These are phyloP conservation scores for Erigeron canadensis DNA, from an alignment of 129 eudicot species.

Conservation along the genomic window DNA sequence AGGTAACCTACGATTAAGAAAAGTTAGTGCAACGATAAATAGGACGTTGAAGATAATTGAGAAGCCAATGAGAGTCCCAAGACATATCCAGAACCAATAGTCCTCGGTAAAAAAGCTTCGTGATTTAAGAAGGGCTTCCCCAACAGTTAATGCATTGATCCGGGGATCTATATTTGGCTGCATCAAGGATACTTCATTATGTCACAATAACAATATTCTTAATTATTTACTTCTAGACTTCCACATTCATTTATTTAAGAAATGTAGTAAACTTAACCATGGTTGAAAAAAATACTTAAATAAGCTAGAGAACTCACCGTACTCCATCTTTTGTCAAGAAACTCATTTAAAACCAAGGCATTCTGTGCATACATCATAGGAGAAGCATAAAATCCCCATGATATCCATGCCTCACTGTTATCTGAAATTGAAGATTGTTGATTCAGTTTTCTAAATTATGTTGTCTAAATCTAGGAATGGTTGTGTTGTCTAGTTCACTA, in stretches of 20 bases:
- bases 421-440: slow-evolving; percentile 17
- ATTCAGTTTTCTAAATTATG: no score
- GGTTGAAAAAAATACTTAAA: neutral
- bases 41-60: slow-evolving; percentile 44
- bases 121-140: slow-evolving; percentile 37
- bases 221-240: neutral
- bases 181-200: neutral
- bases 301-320: slow-evolving; percentile 31
- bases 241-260: neutral
- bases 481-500: no score
- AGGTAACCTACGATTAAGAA: slow-evolving; percentile 41
- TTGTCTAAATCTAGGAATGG: no score
- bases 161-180: slow-evolving; percentile 34
- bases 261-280: neutral
- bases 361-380: slow-evolving; percentile 71
- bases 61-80: slow-evolving; percentile 55
- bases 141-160: slow-evolving; percentile 37
- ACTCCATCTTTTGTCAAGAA: slow-evolving; percentile 60
- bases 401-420: slow-evolving; percentile 46
- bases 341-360: slow-evolving; percentile 52
- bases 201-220: neutral
- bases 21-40: slow-evolving; percentile 52
- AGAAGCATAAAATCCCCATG: slow-evolving; percentile 56
- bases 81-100: slow-evolving; percentile 50
- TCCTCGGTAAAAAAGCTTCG: slow-evolving; percentile 32